Evolutionary conservation across 129 eudicot species (phyloP), one percentile per base, ranked within the genome.

Genomic region (Helianthus annuus): DNA sequence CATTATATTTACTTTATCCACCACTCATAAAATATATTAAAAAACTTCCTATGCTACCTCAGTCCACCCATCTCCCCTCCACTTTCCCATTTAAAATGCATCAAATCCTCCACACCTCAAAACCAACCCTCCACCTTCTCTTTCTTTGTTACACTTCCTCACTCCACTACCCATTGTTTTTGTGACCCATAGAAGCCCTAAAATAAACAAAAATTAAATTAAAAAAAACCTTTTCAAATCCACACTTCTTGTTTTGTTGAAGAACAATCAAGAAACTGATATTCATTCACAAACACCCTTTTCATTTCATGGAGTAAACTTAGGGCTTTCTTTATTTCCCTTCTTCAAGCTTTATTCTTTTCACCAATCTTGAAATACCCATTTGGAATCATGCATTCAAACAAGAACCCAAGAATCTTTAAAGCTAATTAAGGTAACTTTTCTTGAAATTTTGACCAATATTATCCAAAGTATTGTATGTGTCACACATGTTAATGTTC

Each of bases 151-250:
- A 22, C 62, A 56, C 62, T 10, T 39, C 62, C 32, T 56, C 36
- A 46, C 66, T 68, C 79, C 83, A 39, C 81, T 75, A 68, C 83
- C 88, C 78, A 78, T 68, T 58, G 76, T 56, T 81, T 79, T 80
- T 77, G 49, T 74, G 80, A 68, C 71, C 69, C 49, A 63, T 68
- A 66, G 40, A 73, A 64, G 22, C 75, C 48, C 78, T 27, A 45
- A 68, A 56, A 57, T 1, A 53, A 39, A 49, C 4, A 1, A 16
- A 63, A 42, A 2, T 19, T 19, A 22, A 19, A 9, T 0, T 22
- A 16, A 42, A 8, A 72, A 11, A 38, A 19, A 19, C 0, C 44
- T 75, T 65, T 32, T 65, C 36, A 75, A 53, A 59, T 27, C 48
- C 59, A 65, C 12, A 48, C 49, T 70, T 39, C 71, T 76, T 44